Percentiles rank a stretch among this genome's conserved stretches.
These are phyloP conservation scores for Venturia aucupariae DNA, from an alignment of 2,329 filamentous ascomycete species.

Conservation along the genomic window DNA sequence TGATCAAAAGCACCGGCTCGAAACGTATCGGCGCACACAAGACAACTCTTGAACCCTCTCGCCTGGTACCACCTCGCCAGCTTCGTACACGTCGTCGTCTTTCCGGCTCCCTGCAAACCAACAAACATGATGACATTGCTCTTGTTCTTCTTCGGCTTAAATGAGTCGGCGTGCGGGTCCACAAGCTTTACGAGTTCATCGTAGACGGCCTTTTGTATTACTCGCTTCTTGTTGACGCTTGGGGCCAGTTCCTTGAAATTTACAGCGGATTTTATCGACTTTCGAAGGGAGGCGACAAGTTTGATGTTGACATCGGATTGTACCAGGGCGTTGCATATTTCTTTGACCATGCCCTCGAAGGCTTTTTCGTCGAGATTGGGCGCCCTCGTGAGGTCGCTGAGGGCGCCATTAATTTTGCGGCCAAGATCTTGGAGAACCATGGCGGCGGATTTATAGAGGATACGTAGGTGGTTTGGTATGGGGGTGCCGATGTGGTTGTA, in stretches of 20 bases:
- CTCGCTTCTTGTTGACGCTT: slow-evolving; percentile 92
- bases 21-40: slow-evolving; percentile 98
- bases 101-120: slow-evolving; percentile 91
- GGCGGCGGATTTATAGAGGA: slow-evolving; percentile 20
- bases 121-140: slow-evolving; percentile 99
- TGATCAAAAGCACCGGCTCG: slow-evolving; percentile 97
- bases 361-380: slow-evolving; percentile 96
- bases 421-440: slow-evolving; percentile 99
- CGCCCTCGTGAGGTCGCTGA: slow-evolving; percentile 84
- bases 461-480: not conserved
- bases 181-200: slow-evolving; percentile 94
- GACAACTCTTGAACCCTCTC: slow-evolving; percentile 80
- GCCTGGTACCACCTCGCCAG: slow-evolving; percentile 90
- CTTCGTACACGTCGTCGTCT: slow-evolving; percentile 97
- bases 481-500: not conserved
- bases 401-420: slow-evolving; percentile 94
- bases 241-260: slow-evolving; percentile 91
- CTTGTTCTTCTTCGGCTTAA: slow-evolving; percentile 94
- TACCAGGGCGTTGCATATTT: slow-evolving; percentile 90
- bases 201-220: slow-evolving; percentile 95
- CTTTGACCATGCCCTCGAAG: slow-evolving; percentile 96
- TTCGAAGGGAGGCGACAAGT: slow-evolving; percentile 82
- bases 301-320: slow-evolving; percentile 97
- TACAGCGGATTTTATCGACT: slow-evolving; percentile 81
- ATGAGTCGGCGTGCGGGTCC: slow-evolving; percentile 88